Base-by-base conservation (phyloP, 1,284 basidiomycete genomes). In the Testicularia cyperi region DNA sequence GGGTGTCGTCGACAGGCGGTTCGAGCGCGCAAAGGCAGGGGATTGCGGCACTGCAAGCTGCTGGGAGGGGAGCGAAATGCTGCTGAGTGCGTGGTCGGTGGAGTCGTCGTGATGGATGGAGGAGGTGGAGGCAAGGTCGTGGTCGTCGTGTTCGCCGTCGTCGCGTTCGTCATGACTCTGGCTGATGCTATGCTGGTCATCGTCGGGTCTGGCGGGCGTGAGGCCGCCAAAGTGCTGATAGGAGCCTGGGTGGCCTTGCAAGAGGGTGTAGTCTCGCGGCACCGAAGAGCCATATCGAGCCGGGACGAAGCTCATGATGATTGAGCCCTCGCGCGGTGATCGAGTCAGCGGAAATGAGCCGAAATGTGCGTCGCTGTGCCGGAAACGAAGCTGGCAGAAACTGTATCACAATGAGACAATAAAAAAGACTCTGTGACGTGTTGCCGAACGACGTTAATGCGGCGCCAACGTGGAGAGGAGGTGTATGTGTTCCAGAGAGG, bases 261-360 rank as follows among this genome's bases (percentile, higher is more conserved):
- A 40, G 23, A 64, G 36, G 5, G 49, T 57, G 21, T 64, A 64
- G 43, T 64, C 60, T 21, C 60, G 42, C 16, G 60, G 38, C 16
- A 64, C 54, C 38, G 60, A 64, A 25, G 60, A 64, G 25, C 60
- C 46, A 40, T 64, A 64, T 15, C 60, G 60, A 6, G n/a, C n/a
- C n/a, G 53, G 42, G n/a, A 54, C 49, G 40, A 64, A 58, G 43
- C 54, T 57, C 60, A 64, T 64, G 15, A n/a, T n/a, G n/a, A n/a
- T n/a, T n/a, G n/a, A n/a, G n/a, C n/a, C n/a, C n/a, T n/a, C n/a
- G n/a, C n/a, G n/a, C n/a, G n/a, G n/a, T n/a, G n/a, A n/a, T n/a
- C n/a, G n/a, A n/a, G n/a, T n/a, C n/a, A n/a, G n/a, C n/a, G n/a
- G n/a, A n/a, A n/a, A n/a, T n/a, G n/a, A n/a, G n/a, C n/a, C n/a